Evolutionary conservation across 129 eudicot species (phyloP).

Genomic region (Arctium lappa): DNA sequence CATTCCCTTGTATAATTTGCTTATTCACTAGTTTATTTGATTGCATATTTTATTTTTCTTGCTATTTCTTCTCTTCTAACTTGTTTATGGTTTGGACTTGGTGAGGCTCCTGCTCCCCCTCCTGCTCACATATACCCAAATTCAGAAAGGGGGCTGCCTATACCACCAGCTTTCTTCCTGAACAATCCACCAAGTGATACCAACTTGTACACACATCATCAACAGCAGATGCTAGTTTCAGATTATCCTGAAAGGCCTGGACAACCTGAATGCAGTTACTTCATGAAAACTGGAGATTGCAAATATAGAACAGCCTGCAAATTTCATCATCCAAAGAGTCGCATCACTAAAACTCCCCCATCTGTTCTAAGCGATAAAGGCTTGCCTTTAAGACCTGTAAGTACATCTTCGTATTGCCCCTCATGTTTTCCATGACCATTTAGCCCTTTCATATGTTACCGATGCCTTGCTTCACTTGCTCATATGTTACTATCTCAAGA

Average conservation of each 20-base stretch:
- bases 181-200: conserved; percentile 49
- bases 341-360: conserved; percentile 30
- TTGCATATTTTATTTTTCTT: not conserved
- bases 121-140: conserved; percentile 36
- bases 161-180: conserved; percentile 70
- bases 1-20: not conserved
- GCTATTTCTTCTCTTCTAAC: conserved; percentile 11
- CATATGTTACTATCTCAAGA: not conserved
- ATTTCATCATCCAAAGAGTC: conserved; percentile 81
- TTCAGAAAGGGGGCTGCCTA: conserved; percentile 62
- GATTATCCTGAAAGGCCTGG: conserved; percentile 94
- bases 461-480: too few species aligned
- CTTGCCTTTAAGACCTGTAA: conserved; percentile 91
- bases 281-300: conserved; percentile 82
- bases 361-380: conserved; percentile 68
- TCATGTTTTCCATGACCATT: not conserved
- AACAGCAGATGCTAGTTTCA: conserved; percentile 34
- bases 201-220: conserved; percentile 44
- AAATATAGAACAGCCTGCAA: conserved; percentile 67
- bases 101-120: conserved; percentile 44
- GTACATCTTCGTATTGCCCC: conserved; percentile 29
- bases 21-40: not conserved
- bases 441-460: not conserved
- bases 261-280: conserved; percentile 83
- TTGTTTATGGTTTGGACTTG: conserved; percentile 21